Percentiles rank a stretch among this genome's conserved stretches.
Evolutionary conservation across 139 green algal species (phyloP).

Genomic region (Dunaliella primolecta): DNA sequence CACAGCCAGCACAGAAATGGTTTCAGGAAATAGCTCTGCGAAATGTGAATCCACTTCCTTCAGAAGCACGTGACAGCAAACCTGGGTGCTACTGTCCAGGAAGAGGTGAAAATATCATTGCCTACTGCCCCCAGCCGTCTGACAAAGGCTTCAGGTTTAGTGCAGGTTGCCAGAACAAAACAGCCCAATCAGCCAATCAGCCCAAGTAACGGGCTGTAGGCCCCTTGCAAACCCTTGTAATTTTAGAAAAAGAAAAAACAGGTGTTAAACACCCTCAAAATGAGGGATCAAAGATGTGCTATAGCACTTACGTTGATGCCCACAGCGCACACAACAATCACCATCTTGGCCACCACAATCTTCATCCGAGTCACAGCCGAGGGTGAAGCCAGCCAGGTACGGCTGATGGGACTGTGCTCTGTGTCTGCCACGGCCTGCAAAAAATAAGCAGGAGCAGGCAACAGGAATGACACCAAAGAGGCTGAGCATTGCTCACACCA

Average conservation of each 20-base stretch:
- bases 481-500: too few species aligned
- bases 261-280: neutral
- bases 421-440: constrained; percentile 7
- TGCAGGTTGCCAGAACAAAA: neutral
- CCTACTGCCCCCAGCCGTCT: too few species aligned
- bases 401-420: constrained; percentile 24
- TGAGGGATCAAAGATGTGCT: neutral
- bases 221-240: too few species aligned
- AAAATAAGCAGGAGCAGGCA: too few species aligned
- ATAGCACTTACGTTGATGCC: neutral
- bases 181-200: too few species aligned
- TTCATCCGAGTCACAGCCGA: constrained; percentile 16
- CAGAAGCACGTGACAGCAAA: too few species aligned
- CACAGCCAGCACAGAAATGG: neutral
- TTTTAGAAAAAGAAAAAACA: neutral
- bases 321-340: neutral
- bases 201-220: too few species aligned
- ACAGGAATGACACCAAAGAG: too few species aligned
- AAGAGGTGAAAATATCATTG: too few species aligned
- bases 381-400: constrained; percentile 21
- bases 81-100: too few species aligned
- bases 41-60: neutral
- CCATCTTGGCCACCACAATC: constrained; percentile 3
- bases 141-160: neutral
- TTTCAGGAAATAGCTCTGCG: neutral